phyloP scores from a whole-genome alignment of 768 basidiomycete species.

The Cytidiella melzeri region DNA sequence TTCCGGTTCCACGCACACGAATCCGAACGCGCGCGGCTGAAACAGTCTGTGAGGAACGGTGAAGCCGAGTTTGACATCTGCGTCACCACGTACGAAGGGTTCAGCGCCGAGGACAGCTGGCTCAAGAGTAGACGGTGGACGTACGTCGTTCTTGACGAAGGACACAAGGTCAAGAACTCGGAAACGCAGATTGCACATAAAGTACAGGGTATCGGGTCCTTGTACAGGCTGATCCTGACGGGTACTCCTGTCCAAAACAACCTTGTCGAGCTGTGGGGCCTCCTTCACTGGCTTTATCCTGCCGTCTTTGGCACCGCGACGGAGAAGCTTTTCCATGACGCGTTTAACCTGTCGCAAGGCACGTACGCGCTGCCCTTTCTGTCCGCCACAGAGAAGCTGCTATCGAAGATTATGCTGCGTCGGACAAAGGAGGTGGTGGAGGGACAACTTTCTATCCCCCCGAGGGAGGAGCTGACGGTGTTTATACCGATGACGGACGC shows the following conservation, averaged over 20 bases:
- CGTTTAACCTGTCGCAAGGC: constrained; percentile 50
- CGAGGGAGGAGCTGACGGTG: constrained; percentile 50
- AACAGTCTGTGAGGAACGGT: constrained; percentile 33
- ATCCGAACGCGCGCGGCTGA: constrained; percentile 51
- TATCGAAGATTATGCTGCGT: constrained; percentile 50
- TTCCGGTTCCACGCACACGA: constrained; percentile 59
- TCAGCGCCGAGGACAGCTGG: constrained; percentile 50
- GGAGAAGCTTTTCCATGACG: constrained; percentile 40
- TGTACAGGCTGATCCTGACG: constrained; percentile 60
- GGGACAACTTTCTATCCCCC: constrained; percentile 38
- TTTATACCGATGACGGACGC: constrained; percentile 54
- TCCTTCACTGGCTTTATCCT: constrained; percentile 54
- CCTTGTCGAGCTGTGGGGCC: constrained; percentile 49
- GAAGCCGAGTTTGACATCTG: constrained; percentile 40
- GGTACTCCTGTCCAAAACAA: constrained; percentile 74
- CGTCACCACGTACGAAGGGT: constrained; percentile 66
- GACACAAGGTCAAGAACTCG: constrained; percentile 69
- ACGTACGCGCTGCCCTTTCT: constrained; percentile 45
- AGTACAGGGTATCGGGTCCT: constrained; percentile 47
- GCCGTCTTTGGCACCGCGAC: constrained; percentile 43
- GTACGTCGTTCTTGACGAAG: constrained; percentile 59
- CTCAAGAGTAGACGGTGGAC: constrained; percentile 55
- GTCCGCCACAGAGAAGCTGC: constrained; percentile 40
- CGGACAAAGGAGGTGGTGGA: constrained; percentile 51
- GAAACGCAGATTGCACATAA: constrained; percentile 48